These are phyloP conservation scores for Plectosphaerella sp. DNA, from an alignment of 2,329 filamentous ascomycete species.

Conservation along the genomic window DNA sequence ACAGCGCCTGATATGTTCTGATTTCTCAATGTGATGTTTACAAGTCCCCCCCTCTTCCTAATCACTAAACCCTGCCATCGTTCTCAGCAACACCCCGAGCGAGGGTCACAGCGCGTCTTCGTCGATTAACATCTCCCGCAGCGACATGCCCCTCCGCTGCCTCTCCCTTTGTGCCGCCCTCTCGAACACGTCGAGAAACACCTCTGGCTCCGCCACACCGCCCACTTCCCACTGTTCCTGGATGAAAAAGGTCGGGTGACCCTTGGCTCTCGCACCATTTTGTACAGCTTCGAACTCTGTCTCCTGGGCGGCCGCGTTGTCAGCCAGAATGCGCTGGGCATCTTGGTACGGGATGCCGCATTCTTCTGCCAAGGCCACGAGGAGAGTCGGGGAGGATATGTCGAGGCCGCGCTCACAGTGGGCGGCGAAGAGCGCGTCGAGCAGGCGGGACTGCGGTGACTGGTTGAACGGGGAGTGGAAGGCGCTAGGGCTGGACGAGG, in stretches of 20 bases:
- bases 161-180: conserved; percentile 31
- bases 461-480: conserved; percentile 12
- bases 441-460: conserved; percentile 30
- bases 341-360: conserved; percentile 22
- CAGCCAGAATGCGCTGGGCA: conserved; percentile 16
- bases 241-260: conserved; percentile 71
- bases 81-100: too few relatives aligned
- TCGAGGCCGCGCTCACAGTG: conserved; percentile 38
- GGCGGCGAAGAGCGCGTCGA: conserved; percentile 35
- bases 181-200: conserved; percentile 65
- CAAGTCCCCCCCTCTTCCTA: too few relatives aligned
- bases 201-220: conserved; percentile 63
- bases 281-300: conserved; percentile 25
- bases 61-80: too few relatives aligned
- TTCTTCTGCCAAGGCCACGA: conserved; percentile 26
- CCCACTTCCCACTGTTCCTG: conserved; percentile 64
- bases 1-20: too few relatives aligned
- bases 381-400: conserved; percentile 33
- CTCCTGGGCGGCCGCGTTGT: conserved; percentile 17
- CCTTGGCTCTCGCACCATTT: conserved; percentile 40
- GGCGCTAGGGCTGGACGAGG: neutral
- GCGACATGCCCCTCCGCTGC: neutral
- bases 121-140: neutral
- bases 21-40: too few relatives aligned
- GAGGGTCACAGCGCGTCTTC: neutral